Evolutionary conservation across 2,329 filamentous ascomycete genomes (phyloP).

Genomic region (Anisogramma anomala): DNA sequence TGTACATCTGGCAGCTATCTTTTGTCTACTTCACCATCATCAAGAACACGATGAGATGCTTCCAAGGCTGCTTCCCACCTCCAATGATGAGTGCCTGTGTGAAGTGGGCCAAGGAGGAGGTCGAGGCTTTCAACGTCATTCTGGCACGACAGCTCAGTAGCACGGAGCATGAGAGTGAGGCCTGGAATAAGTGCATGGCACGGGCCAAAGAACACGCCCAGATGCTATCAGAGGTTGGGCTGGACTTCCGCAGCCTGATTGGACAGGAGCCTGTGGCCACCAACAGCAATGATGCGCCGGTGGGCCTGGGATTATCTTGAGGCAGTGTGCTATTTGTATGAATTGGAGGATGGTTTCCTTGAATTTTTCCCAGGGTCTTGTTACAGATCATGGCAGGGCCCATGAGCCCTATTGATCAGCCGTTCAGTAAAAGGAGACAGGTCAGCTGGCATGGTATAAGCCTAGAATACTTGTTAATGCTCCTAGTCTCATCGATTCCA

Average conservation of each 20-base stretch:
- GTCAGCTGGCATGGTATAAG: too few species aligned
- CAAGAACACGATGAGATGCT: conserved; percentile 82
- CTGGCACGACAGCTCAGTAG: conserved; percentile 77
- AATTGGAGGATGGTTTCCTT: too few species aligned
- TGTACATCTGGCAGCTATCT: conserved; percentile 90
- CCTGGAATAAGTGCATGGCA: conserved; percentile 75
- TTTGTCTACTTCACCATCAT: conserved; percentile 94
- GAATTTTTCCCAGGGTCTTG: too few species aligned
- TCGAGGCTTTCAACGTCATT: conserved; percentile 80
- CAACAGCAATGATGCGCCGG: conserved; percentile 22
- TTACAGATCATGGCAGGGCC: too few species aligned
- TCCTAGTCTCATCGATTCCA: too few species aligned
- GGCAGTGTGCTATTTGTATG: neutral
- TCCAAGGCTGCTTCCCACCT: conserved; percentile 75
- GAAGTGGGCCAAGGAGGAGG: conserved; percentile 94
- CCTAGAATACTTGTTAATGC: neutral
- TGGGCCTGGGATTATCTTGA: conserved; percentile 32
- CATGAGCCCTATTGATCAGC: too few species aligned
- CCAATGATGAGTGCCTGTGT: conserved; percentile 88
- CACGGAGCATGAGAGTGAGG: conserved; percentile 60
- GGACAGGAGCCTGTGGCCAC: conserved; percentile 38
- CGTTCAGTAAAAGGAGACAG: too few species aligned
- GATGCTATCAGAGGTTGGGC: conserved; percentile 70
- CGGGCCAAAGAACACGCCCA: conserved; percentile 69
- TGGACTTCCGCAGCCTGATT: conserved; percentile 80